A percentile compares a stretch with the other conserved stretches of the same genome.
Evolutionary conservation across 208 protist species (phyloP).

Genomic region (Leishmania martiniquensis): DNA sequence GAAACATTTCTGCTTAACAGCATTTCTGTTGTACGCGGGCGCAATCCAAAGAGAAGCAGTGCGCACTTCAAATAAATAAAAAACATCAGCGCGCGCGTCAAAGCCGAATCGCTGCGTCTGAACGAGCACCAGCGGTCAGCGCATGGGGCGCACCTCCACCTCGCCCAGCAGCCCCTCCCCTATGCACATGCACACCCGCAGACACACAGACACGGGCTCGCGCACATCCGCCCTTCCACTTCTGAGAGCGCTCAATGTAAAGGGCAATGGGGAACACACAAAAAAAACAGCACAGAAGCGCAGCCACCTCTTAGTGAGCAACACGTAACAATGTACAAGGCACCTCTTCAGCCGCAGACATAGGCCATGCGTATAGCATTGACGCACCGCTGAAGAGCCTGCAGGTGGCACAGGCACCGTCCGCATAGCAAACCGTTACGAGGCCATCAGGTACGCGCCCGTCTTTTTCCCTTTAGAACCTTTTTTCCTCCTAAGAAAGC

Average conservation of each 20-base stretch:
- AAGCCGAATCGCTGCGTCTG: no score
- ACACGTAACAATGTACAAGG: not conserved
- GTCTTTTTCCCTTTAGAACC: not conserved
- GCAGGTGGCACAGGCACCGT: not conserved
- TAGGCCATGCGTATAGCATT: not conserved
- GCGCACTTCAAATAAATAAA: no score
- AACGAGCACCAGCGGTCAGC: no score
- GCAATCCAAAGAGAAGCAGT: no score
- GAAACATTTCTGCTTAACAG: no score
- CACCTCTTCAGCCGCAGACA: not conserved
- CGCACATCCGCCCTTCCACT: not conserved
- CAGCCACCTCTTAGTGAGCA: no score
- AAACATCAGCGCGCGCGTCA: no score
- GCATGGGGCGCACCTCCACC: no score
- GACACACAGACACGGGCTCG: not conserved
- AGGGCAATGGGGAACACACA: not conserved
- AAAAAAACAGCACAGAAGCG: not conserved
- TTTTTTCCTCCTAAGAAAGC: not conserved
- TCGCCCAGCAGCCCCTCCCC: no score
- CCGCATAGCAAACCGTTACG: not conserved
- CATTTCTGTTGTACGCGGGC: no score
- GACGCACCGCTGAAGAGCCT: not conserved
- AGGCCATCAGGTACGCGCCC: not conserved
- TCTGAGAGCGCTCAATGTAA: not conserved
- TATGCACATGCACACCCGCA: not conserved